Evolutionary conservation across 352 stramenopile genomes (phyloP).

Genomic region (Phytophthora pinifolia): DNA sequence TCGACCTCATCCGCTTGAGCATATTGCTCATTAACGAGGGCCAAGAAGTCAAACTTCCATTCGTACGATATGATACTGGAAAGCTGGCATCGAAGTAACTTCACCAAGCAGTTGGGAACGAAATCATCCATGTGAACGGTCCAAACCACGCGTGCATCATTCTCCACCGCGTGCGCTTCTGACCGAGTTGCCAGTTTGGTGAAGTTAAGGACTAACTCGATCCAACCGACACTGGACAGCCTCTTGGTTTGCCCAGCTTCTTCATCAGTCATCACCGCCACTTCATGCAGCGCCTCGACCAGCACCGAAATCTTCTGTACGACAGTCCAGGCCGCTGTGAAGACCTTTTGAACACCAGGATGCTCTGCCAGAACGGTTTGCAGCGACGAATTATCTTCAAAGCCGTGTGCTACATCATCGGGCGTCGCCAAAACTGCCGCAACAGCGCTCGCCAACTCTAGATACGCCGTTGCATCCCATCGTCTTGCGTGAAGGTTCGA

Average conservation of each 20-base stretch:
- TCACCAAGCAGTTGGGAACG: slow-evolving; percentile 21
- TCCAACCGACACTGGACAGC: slow-evolving; percentile 20
- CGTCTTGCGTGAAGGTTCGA: slow-evolving; percentile 30
- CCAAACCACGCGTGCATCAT: slow-evolving; percentile 16
- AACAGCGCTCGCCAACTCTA: slow-evolving; percentile 15
- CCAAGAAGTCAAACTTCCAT: slow-evolving; percentile 47
- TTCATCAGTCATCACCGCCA: slow-evolving; percentile 9
- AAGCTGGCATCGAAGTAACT: slow-evolving; percentile 35
- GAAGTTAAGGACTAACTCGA: slow-evolving; percentile 20
- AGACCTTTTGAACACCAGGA: slow-evolving; percentile 17
- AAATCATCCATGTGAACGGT: slow-evolving; percentile 24
- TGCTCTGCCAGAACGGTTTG: slow-evolving; percentile 13
- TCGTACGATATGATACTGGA: slow-evolving; percentile 34
- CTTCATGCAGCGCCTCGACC: slow-evolving; percentile 10
- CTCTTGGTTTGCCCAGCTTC: slow-evolving; percentile 15
- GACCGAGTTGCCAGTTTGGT: slow-evolving; percentile 6
- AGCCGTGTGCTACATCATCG: neutral
- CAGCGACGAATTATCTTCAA: neutral
- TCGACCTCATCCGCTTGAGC: neutral
- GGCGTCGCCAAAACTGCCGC: slow-evolving; percentile 5
- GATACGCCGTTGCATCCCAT: neutral
- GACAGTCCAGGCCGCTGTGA: slow-evolving; percentile 26
- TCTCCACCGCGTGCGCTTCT: slow-evolving; percentile 2
- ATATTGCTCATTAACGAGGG: neutral
- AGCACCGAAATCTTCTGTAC: slow-evolving; percentile 23